Conservation (phyloP, 768 basidiomycete species). For the Lentinus brumalis region DNA sequence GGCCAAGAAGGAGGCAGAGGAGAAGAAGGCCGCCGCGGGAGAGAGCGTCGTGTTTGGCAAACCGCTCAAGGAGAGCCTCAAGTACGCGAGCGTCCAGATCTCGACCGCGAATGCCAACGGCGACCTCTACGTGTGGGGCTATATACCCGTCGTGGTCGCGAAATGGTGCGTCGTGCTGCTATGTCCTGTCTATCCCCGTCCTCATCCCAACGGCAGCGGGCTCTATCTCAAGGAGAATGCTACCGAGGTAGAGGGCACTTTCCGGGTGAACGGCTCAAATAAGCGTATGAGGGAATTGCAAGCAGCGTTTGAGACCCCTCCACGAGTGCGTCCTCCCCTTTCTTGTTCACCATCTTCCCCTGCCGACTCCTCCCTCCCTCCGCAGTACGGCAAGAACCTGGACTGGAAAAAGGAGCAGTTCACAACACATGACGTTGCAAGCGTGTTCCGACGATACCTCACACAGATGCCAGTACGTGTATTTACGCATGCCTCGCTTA, state of each 20-base stretch:
- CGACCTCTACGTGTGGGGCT: constrained; percentile 88
- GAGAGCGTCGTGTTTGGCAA: constrained; percentile 76
- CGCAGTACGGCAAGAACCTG: constrained; percentile 88
- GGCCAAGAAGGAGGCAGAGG: constrained; percentile 56
- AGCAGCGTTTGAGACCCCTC: constrained; percentile 84
- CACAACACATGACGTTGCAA: constrained; percentile 96
- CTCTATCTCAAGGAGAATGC: constrained; percentile 94
- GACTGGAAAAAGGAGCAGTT: constrained; percentile 87
- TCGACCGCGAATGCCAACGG: constrained; percentile 84
- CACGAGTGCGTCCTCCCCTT: constrained; percentile 59
- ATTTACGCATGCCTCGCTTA: constrained; percentile 11
- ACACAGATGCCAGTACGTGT: constrained; percentile 92
- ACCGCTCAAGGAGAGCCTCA: constrained; percentile 80
- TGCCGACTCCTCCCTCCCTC: constrained; percentile 6
- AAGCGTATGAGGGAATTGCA: constrained; percentile 97
- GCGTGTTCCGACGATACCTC: constrained; percentile 92
- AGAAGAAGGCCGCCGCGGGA: constrained; percentile 30
- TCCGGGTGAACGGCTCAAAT: constrained; percentile 93
- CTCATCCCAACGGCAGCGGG: constrained; percentile 54
- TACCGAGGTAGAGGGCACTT: constrained; percentile 91
- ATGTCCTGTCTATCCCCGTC: constrained; percentile 14
- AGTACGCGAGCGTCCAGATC: constrained; percentile 91
- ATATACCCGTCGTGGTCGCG: constrained; percentile 95
- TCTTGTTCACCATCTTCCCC: not conserved
- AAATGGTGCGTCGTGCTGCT: constrained; percentile 70